These are phyloP conservation scores for Suillus brevipes DNA, from an alignment of 768 basidiomycete species.

Conservation along the genomic window DNA sequence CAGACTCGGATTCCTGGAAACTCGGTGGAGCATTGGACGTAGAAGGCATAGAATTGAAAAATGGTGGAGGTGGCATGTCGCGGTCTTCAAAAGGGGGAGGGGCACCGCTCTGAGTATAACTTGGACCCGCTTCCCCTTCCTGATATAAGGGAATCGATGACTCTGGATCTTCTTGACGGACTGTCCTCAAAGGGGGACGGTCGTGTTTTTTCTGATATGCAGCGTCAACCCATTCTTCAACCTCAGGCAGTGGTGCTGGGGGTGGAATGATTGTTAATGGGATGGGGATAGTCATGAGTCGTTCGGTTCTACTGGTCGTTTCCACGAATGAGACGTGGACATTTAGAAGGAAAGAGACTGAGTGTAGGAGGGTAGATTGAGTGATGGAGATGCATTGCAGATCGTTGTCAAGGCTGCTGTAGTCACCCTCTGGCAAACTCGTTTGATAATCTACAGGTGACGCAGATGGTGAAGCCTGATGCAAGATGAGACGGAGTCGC, in stretches of 20 bases:
- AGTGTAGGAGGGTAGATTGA: conserved; percentile 80
- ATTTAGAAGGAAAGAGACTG: conserved; percentile 74
- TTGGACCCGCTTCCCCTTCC: conserved; percentile 75
- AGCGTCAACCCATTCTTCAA: conserved; percentile 66
- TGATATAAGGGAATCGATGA: conserved; percentile 62
- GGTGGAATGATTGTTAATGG: conserved; percentile 74
- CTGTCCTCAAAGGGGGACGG: conserved; percentile 69
- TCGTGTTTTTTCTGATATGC: conserved; percentile 91
- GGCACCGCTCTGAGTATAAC: conserved; percentile 58
- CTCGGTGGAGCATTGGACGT: conserved; percentile 63
- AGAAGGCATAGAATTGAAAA: conserved; percentile 58
- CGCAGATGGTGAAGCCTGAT: conserved; percentile 52
- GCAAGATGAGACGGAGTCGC: conserved; percentile 78
- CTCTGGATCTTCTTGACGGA: conserved; percentile 67
- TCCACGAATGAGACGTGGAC: conserved; percentile 79
- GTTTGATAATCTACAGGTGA: conserved; percentile 50
- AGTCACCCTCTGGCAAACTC: conserved; percentile 43
- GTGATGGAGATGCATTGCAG: conserved; percentile 74
- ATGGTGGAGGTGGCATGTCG: conserved; percentile 71
- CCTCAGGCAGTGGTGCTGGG: conserved; percentile 76
- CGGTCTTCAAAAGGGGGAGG: conserved; percentile 87
- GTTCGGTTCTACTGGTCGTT: conserved; percentile 65
- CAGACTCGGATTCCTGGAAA: conserved; percentile 78
- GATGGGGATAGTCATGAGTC: conserved; percentile 60
- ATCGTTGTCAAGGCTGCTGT: conserved; percentile 53